phyloP scores from a whole-genome alignment of 352 stramenopile species.

The Pythium utonaiense region DNA sequence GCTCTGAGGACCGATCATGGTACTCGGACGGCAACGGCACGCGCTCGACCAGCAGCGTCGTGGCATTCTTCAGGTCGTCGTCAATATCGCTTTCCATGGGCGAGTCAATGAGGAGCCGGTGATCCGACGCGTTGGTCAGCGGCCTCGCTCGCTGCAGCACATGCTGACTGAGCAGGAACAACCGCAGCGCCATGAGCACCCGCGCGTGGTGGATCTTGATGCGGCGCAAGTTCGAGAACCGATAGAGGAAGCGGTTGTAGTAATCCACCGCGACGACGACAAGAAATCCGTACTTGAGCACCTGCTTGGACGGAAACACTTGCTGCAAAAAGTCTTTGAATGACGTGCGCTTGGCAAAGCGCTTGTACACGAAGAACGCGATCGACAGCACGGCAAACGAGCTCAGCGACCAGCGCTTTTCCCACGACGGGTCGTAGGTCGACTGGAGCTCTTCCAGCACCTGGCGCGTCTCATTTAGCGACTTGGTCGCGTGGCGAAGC shows the following conservation, averaged over 20 bases:
- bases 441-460: constrained; percentile 79
- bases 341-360: constrained; percentile 68
- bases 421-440: constrained; percentile 79
- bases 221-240: constrained; percentile 77
- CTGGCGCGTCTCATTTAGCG: constrained; percentile 71
- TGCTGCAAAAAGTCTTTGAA: constrained; percentile 63
- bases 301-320: constrained; percentile 57
- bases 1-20: constrained; percentile 81
- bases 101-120: constrained; percentile 77
- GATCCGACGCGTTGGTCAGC: constrained; percentile 65
- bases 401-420: constrained; percentile 82
- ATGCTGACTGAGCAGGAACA: constrained; percentile 82
- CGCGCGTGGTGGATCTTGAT: constrained; percentile 85
- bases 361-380: constrained; percentile 64
- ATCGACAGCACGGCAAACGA: constrained; percentile 51
- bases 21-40: constrained; percentile 81
- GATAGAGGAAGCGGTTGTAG: constrained; percentile 75
- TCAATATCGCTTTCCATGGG: constrained; percentile 86
- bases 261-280: constrained; percentile 59
- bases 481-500: constrained; percentile 80
- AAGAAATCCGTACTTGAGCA: constrained; percentile 59
- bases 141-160: constrained; percentile 75
- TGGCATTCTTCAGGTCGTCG: constrained; percentile 85
- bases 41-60: constrained; percentile 68
- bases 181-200: constrained; percentile 77